These are phyloP conservation scores for Ananas comosus DNA, from an alignment of 176 grass and related monocot genomes.

Conservation along the genomic window DNA sequence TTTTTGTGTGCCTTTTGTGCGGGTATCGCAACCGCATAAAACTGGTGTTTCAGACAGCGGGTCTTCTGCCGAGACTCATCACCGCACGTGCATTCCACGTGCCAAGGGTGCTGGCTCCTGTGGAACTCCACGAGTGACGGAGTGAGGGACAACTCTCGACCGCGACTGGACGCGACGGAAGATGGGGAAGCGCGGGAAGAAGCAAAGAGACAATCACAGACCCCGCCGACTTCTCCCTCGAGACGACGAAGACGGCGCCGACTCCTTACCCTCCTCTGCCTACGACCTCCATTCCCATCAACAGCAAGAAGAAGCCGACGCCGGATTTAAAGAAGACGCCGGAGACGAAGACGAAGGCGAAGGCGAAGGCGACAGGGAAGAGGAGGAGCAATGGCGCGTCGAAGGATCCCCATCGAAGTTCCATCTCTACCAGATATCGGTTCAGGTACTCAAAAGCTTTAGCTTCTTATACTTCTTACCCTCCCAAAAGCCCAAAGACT, in stretches of 20 bases:
- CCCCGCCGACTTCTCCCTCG: constrained; percentile 20
- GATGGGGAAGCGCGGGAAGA: constrained; percentile 93
- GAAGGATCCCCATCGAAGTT: constrained; percentile 56
- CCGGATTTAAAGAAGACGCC: constrained; percentile 20
- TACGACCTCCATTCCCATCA: constrained; percentile 27
- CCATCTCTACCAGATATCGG: constrained; percentile 72
- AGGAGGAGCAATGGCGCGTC: constrained; percentile 3
- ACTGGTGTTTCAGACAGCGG: too few relatives aligned
- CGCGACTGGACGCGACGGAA: neutral
- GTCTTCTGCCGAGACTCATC: too few relatives aligned
- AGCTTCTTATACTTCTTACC: neutral
- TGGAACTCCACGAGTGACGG: too few relatives aligned
- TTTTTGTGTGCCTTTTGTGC: too few relatives aligned
- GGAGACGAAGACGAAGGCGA: constrained; percentile 9
- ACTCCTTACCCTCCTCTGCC: constrained; percentile 42
- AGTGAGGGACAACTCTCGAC: too few relatives aligned
- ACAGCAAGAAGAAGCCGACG: constrained; percentile 24
- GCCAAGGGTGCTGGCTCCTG: too few relatives aligned
- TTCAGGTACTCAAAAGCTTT: constrained; percentile 41
- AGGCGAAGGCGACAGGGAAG: constrained; percentile 9
- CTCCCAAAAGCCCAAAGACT: neutral
- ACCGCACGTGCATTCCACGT: too few relatives aligned
- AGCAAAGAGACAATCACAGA: constrained; percentile 43
- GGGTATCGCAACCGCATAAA: too few relatives aligned
- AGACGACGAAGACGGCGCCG: constrained; percentile 15